Percentiles rank a stretch among this genome's conserved stretches.
Evolutionary conservation across 805 yeast species (phyloP).

Genomic region (Danielozyma ontarioensis): DNA sequence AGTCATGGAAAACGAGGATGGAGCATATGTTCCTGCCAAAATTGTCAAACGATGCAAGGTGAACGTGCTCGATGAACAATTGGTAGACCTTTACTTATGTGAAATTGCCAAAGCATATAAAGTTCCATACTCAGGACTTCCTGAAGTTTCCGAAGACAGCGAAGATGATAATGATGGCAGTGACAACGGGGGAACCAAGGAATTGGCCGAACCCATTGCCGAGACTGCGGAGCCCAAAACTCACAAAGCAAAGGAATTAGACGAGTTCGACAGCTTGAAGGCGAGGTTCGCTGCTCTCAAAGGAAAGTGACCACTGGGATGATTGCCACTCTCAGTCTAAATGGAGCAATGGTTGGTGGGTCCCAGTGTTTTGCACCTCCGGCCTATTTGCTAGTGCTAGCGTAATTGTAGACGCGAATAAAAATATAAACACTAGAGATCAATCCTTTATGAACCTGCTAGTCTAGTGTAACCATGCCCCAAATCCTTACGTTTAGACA

Average conservation of each 20-base stretch:
- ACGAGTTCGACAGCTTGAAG: conserved; percentile 60
- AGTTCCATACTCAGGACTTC: conserved; percentile 63
- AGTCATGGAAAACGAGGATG: conserved; percentile 46
- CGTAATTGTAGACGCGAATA: no score
- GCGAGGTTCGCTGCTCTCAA: conserved; percentile 76
- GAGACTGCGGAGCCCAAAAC: conserved; percentile 12
- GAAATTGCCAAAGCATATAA: conserved; percentile 80
- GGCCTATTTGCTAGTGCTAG: no score
- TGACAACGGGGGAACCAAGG: conserved; percentile 18
- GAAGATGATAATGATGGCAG: conserved; percentile 17
- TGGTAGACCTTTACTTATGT: conserved; percentile 64
- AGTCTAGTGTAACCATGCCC: not conserved
- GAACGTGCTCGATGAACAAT: conserved; percentile 58
- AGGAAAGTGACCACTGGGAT: no score
- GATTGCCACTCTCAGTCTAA: no score
- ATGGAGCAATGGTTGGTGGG: not conserved
- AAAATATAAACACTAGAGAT: not conserved
- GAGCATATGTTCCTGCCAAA: conserved; percentile 59
- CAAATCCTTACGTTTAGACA: conserved; percentile 37
- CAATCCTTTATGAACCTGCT: not conserved
- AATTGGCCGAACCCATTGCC: conserved; percentile 16
- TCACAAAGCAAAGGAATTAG: conserved; percentile 15
- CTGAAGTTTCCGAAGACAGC: conserved; percentile 16
- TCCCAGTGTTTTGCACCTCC: no score
- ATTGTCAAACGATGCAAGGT: conserved; percentile 57